These are phyloP conservation scores for Hypericum perforatum DNA, from an alignment of 345 rosid genomes.

Conservation along the genomic window DNA sequence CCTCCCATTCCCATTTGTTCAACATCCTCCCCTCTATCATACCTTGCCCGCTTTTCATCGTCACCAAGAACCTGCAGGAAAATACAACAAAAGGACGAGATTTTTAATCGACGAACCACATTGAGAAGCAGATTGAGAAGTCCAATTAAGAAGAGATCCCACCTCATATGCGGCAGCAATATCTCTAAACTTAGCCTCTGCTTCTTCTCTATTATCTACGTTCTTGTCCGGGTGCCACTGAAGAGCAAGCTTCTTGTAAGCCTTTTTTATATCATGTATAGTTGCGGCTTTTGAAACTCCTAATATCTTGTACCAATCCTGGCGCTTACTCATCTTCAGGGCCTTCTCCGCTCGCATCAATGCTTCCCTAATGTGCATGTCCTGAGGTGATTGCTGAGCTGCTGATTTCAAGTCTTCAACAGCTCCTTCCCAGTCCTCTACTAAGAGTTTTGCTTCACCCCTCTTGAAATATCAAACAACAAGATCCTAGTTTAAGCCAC, in stretches of 20 bases:
- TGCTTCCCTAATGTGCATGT: conserved; percentile 66
- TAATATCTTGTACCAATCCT: conserved; percentile 92
- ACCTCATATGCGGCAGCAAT: conserved; percentile 99
- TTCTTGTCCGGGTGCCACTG: conserved; percentile 99
- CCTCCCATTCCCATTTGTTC: conserved; percentile 88
- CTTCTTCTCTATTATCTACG: conserved; percentile 86
- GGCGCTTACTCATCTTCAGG: conserved; percentile 86
- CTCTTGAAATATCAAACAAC: conserved; percentile 32
- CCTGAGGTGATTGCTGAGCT: conserved; percentile 85
- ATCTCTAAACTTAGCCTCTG: conserved; percentile 82
- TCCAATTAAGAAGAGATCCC: conserved; percentile 1
- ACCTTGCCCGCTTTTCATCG: conserved; percentile 80
- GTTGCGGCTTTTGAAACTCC: conserved; percentile 79
- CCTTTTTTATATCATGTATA: conserved; percentile 73
- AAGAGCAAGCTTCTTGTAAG: conserved; percentile 92
- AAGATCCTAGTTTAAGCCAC: conserved; percentile 7
- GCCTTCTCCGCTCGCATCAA: conserved; percentile 92
- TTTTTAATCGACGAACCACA: not conserved
- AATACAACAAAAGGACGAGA: conserved; percentile 3
- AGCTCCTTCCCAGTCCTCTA: conserved; percentile 99
- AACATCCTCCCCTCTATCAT: conserved; percentile 89
- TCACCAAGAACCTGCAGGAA: conserved; percentile 65
- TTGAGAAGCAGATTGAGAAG: not conserved
- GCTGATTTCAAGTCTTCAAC: conserved; percentile 80
- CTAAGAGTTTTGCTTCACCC: conserved; percentile 90